Evolutionary conservation across 345 rosid genomes (phyloP), one percentile per base, ranked within the genome.

Genomic region (Populus simonii): DNA sequence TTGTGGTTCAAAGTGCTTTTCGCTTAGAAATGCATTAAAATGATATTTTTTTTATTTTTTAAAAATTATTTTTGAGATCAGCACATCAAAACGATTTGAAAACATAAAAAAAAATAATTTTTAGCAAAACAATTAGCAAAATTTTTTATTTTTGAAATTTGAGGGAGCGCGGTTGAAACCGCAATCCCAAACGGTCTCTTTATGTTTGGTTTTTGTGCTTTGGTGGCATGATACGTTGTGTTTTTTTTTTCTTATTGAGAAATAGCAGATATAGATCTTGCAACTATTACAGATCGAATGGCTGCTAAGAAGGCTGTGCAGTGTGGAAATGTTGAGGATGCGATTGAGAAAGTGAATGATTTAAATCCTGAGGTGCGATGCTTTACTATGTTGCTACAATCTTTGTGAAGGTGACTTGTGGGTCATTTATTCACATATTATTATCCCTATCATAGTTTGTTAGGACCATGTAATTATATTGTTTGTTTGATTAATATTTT

Each of bases 221-320:
- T 72, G 77, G 25, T 63, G 63, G 23, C 16, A 16, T 9, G 76
- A 23, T 77, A 31, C 43, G 47, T 72, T 70, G 5, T 38, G 3
- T 41, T 41, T 41, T 41, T 74, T 65, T 80, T 76, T 84, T 82
- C 92, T 92, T 84, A 92, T 84, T 68, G 88, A 73, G 81, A 74
- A 83, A 83, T 80, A 96, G 98, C 98, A 82, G 99, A 92, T 76
- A 92, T 94, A 41, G 98, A 94, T 96, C 95, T 96, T 77, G 90
- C 94, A 5, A 93, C 95, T 2, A 92, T 96, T 73, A 89, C 94
- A 0, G 98, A 96, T 74, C 91, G 99, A 65, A 91, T 94, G 97
- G 97, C 99, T 75, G 97, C 94, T 78, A 96, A 94, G 86, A 96
- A 91, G 83, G 99, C 97, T 7, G 99, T 96, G 35, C 98, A 94